Base-by-base conservation (phyloP, 768 basidiomycete genomes). In the Serendipita sp. region DNA sequence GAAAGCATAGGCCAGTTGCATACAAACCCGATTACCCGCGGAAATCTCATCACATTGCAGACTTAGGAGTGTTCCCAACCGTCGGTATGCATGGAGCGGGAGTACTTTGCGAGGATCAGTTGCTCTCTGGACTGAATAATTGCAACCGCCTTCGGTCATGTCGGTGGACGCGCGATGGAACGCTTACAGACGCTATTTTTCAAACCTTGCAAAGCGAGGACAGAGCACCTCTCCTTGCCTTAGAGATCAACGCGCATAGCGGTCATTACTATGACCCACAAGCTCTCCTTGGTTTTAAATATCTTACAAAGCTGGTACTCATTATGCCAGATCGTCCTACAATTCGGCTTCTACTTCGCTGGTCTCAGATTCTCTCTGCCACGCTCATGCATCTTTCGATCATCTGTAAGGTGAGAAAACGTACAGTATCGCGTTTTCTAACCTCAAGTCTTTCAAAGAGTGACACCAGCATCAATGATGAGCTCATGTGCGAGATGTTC, bases 91-190 rank as follows among this genome's bases (percentile, higher is more conserved):
- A 2, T 68, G 70, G 1, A 65, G 68, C 5, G 67, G 69, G 0
- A 58, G 44, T 11, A 70, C 72, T 72, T 0, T 65, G 80, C 22
- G 67, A 75, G 5, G 69, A 72, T 3, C 65, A 72, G 7, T 81
- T 85, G 51, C 60, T 78, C 3, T 68, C 64, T 53, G 88, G 81
- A 0, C 70, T 90, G 14, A 69, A 71, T 53, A 85, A 88, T 68
- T 88, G 86, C 67, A 68, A 71, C 42, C 81, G 81, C 64, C 76
- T 90, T 11, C 74, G 67, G 45, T 75, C 81, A 3, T 89, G 85
- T 68, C 81, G 81, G 3, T 91, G 88, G 88, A 90, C 89, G 9
- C 80, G 88, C 44, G 85, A 90, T 66, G 85, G 88, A 2, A 83
- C 89, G 3, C 72, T 90, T 22, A 81, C 75, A 42, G 79, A 83